Evolutionary conservation across 768 basidiomycete genomes (phyloP), one percentile per base, ranked within the genome.

Genomic region (Gyrodon lividus): DNA sequence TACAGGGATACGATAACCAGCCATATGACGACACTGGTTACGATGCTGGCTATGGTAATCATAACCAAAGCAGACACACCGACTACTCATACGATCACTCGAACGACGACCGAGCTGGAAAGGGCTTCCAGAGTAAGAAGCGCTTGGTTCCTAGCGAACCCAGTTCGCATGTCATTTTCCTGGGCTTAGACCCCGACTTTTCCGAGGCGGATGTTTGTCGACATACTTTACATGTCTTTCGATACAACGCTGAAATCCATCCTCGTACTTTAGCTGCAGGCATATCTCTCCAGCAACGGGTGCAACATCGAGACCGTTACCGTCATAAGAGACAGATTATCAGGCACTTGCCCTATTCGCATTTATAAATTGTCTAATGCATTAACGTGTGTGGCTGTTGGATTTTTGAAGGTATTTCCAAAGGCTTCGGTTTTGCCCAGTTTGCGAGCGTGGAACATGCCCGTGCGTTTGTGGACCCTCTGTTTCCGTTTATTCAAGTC

Each of bases 381-480:
- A 86, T 89, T 92, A 75, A 89, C 86, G 70, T 84, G 74, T 71
- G 65, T 78, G 75, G 77, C 74, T 72, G 55, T 83, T 83, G 74
- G 76, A 80, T 82, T 82, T 74, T 82, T 74, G 71, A 85, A 93
- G 92, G 92, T 84, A 73, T 79, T 56, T 95, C 95, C 49, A 96
- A 96, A 73, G 89, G 92, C 65, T 98, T 98, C 67, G 97, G 94
- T 52, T 99, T 99, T 71, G 95, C 92, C 62, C 90, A 93, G 72
- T 99, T 99, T 69, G 73, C 86, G 38, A 85, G 78, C 58, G 77
- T 87, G 50, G 90, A 91, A 60, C 90, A 91, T 51, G 95, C 97
- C 17, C 84, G 87, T 48, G 84, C 88, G 12, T 98, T 98, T 67
- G 86, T 99, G 67, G 86, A 92, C 58, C 88, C 91, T 34, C 79